These are phyloP conservation scores for Elongisporangium senticosum DNA, from an alignment of 352 stramenopile genomes.

Conservation along the genomic window DNA sequence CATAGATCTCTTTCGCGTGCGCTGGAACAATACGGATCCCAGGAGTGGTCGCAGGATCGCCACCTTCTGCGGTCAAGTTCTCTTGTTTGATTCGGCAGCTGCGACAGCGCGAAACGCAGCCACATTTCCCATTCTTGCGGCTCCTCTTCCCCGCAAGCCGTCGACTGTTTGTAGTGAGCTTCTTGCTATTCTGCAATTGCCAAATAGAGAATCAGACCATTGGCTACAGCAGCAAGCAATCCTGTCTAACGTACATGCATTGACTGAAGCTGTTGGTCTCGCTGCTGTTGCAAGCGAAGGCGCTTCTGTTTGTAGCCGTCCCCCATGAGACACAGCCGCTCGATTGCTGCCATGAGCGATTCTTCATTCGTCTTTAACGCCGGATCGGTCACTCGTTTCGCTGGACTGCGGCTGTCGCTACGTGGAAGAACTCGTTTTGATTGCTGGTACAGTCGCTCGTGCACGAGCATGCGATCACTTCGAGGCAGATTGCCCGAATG, in stretches of 20 bases:
- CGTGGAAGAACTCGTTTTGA: conserved; percentile 12
- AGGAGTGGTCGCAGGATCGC: conserved; percentile 1
- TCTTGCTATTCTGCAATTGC: conserved; percentile 23
- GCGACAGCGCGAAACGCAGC: conserved; percentile 12
- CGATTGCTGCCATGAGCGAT: conserved; percentile 11
- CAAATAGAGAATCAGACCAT: not conserved
- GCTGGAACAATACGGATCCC: conserved; percentile 12
- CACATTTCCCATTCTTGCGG: conserved; percentile 5
- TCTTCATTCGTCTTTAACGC: conserved; percentile 4
- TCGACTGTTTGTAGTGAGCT: conserved; percentile 44
- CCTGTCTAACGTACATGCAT: conserved; percentile 27
- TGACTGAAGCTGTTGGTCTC: conserved; percentile 17
- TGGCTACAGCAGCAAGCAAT: not conserved
- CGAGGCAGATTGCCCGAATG: conserved; percentile 45
- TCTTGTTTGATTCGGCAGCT: conserved; percentile 15
- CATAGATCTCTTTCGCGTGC: conserved; percentile 43
- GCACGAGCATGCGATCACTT: conserved; percentile 12
- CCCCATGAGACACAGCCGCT: conserved; percentile 31
- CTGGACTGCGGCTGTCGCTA: conserved; percentile 3
- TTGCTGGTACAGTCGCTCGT: conserved; percentile 53
- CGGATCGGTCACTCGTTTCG: not conserved
- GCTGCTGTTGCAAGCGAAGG: conserved; percentile 21
- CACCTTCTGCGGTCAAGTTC: not conserved
- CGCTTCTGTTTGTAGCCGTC: conserved; percentile 41
- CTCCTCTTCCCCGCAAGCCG: conserved; percentile 30